phyloP scores from a whole-genome alignment of 2,329 filamentous ascomycete genomes.

The Clarireedia homoeocarpa region DNA sequence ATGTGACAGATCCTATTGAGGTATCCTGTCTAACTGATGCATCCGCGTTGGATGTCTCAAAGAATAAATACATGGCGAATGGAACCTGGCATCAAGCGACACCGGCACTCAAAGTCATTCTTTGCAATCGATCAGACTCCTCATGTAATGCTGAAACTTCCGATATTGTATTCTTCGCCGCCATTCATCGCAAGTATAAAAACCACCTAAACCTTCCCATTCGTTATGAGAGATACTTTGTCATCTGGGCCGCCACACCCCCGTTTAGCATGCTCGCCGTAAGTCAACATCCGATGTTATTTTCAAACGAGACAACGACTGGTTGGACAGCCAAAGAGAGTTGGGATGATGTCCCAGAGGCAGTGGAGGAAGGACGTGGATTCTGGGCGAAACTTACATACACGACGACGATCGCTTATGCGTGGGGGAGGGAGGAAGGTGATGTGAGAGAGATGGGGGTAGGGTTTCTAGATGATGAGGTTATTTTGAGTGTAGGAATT shows the following conservation, averaged over 20 bases:
- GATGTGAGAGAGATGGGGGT: constrained; percentile 29
- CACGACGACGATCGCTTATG: constrained; percentile 33
- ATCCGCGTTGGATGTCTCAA: constrained; percentile 9
- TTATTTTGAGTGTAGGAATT: constrained; percentile 33
- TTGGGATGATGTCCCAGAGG: constrained; percentile 27
- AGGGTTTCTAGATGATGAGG: constrained; percentile 33
- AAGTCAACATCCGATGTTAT: constrained; percentile 29
- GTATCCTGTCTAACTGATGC: constrained; percentile 17
- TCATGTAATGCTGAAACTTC: constrained; percentile 19
- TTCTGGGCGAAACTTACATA: constrained; percentile 32
- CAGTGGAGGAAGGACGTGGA: constrained; percentile 12
- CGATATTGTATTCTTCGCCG: constrained; percentile 30
- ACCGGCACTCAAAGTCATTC: constrained; percentile 31
- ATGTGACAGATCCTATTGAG: constrained; percentile 16
- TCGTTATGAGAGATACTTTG: constrained; percentile 33
- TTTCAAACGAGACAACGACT: constrained; percentile 31
- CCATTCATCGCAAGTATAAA: constrained; percentile 32
- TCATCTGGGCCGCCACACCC: constrained; percentile 30
- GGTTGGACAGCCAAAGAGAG: constrained; percentile 31
- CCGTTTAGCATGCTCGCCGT: constrained; percentile 32
- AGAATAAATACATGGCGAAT: constrained; percentile 11
- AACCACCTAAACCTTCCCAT: constrained; percentile 30
- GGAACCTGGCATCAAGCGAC: constrained; percentile 33
- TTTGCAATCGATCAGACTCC: constrained; percentile 27
- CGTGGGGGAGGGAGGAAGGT: constrained; percentile 28